These are phyloP conservation scores for Pichia sp. DNA, from an alignment of 1,139 yeast genomes.

Conservation along the genomic window DNA sequence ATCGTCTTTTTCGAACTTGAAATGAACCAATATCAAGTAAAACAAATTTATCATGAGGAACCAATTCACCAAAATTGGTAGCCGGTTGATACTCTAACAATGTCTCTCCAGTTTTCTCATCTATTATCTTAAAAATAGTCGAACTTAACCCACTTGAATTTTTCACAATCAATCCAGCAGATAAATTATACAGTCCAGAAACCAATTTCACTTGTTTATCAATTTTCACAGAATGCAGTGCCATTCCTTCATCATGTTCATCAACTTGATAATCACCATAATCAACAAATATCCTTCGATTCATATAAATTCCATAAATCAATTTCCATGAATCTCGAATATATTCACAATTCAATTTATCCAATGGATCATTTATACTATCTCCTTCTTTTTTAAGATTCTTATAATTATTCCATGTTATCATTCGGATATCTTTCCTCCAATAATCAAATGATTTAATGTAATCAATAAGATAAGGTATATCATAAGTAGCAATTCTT, in stretches of 20 bases:
- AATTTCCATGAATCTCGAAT: constrained; percentile 53
- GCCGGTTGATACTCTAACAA: constrained; percentile 49
- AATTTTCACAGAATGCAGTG: constrained; percentile 1
- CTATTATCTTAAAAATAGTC: constrained; percentile 44
- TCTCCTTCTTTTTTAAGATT: not conserved
- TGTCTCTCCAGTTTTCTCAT: constrained; percentile 25
- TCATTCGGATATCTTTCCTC: constrained; percentile 33
- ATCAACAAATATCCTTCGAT: constrained; percentile 49
- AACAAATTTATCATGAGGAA: constrained; percentile 49
- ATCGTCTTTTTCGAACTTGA: constrained; percentile 24
- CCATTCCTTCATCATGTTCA: constrained; percentile 23
- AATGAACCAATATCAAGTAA: constrained; percentile 50
- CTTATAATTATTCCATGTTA: constrained; percentile 32
- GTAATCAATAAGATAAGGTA: constrained; percentile 37
- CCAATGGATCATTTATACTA: not conserved
- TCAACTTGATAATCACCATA: constrained; percentile 46
- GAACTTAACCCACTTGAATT: constrained; percentile 52
- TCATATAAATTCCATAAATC: constrained; percentile 44
- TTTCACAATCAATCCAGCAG: constrained; percentile 47
- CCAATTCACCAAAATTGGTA: constrained; percentile 48
- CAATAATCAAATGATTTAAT: constrained; percentile 46
- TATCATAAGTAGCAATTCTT: constrained; percentile 34
- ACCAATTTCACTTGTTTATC: constrained; percentile 41
- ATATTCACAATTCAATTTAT: constrained; percentile 21
- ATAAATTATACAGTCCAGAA: constrained; percentile 45